A percentile compares a stretch with the other conserved stretches of the same genome.
phyloP scores from a whole-genome alignment of 768 basidiomycete species.

The Dacryopinax spathularia region DNA sequence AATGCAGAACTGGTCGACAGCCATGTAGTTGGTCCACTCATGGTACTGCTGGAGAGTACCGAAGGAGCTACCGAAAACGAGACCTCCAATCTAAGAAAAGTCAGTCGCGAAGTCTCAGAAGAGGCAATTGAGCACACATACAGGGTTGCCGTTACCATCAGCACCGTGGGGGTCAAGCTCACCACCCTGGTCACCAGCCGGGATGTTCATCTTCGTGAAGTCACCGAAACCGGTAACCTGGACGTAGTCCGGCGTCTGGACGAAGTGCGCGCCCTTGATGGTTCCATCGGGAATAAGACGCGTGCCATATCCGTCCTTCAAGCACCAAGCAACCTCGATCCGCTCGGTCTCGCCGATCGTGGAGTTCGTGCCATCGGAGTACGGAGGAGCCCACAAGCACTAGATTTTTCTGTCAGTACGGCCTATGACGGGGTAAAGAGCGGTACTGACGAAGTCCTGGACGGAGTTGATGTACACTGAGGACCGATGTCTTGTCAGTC shows the following conservation, averaged over 20 bases:
- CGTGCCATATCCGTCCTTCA: constrained; percentile 30
- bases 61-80: constrained; percentile 63
- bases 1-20: constrained; percentile 25
- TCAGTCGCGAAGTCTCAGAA: neutral
- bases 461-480: constrained; percentile 15
- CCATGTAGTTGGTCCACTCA: constrained; percentile 67
- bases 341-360: constrained; percentile 48
- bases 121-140: neutral
- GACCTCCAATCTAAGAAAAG: constrained; percentile 33
- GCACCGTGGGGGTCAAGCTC: constrained; percentile 57
- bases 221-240: constrained; percentile 45
- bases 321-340: constrained; percentile 53
- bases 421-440: too few species aligned
- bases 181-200: constrained; percentile 43
- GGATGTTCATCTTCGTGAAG: constrained; percentile 50
- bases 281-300: constrained; percentile 15
- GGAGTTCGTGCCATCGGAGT: constrained; percentile 23
- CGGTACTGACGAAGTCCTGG: constrained; percentile 11
- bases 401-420: too few species aligned
- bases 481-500: neutral
- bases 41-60: constrained; percentile 37
- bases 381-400: constrained; percentile 9
- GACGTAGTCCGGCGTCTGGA: constrained; percentile 19
- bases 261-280: constrained; percentile 18
- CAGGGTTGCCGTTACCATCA: constrained; percentile 34